Percentiles rank a stretch among this genome's conserved stretches.
Conservation (phyloP, 2,329 filamentous ascomycete genomes). For the Aspergillus chevalieri region DNA sequence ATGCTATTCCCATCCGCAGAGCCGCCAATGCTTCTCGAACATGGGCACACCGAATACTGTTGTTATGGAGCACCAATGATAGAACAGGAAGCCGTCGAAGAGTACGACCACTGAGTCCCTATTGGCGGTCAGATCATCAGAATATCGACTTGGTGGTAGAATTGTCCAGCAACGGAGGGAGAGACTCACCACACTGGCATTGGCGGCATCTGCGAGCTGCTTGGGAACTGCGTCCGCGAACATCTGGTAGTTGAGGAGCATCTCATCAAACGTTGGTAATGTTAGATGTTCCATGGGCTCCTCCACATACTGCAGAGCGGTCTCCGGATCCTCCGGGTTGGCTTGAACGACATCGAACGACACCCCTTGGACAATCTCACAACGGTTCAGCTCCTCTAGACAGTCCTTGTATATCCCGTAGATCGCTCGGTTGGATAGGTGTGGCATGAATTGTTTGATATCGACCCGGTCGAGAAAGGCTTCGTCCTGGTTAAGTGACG, state of each 20-base stretch:
- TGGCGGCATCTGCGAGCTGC: constrained; percentile 22
- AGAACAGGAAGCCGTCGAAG: constrained; percentile 38
- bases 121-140: constrained; percentile 3
- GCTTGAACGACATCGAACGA: constrained; percentile 21
- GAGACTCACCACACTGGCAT: constrained; percentile 21
- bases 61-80: constrained; percentile 37
- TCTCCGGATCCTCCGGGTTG: constrained; percentile 17
- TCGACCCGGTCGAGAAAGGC: constrained; percentile 48
- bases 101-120: constrained; percentile 39
- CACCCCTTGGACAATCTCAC: constrained; percentile 27
- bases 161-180: constrained; percentile 1
- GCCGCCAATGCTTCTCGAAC: constrained; percentile 35
- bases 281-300: constrained; percentile 13
- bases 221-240: constrained; percentile 23
- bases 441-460: constrained; percentile 41
- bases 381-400: constrained; percentile 40
- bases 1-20: constrained; percentile 28
- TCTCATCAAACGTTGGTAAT: constrained; percentile 23
- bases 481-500: constrained; percentile 25
- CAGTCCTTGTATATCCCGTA: constrained; percentile 47
- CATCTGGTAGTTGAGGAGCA: constrained; percentile 23
- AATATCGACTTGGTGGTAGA: constrained; percentile 2
- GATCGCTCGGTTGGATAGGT: constrained; percentile 33
- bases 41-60: constrained; percentile 22
- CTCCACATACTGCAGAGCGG: constrained; percentile 24